Evolutionary conservation across 2,329 filamentous ascomycete genomes (phyloP).

Genomic region (Apiospora pterosperma): DNA sequence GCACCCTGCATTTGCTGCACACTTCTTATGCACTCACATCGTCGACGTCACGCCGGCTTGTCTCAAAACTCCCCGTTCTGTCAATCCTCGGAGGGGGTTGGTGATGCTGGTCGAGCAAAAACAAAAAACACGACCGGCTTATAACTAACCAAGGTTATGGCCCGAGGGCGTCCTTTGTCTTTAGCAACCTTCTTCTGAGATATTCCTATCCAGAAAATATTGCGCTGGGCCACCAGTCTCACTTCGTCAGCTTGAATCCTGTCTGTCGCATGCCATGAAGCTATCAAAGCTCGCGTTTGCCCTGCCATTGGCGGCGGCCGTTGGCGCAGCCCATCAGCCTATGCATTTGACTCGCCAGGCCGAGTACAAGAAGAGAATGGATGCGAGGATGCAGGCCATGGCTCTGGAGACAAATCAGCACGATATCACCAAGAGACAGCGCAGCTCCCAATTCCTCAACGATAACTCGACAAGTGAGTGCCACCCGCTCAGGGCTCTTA

Average conservation of each 20-base stretch:
- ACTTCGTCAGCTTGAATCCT: not conserved
- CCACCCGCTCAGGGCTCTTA: not conserved
- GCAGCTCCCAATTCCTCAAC: slow-evolving; percentile 6
- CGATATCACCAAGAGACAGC: slow-evolving; percentile 3
- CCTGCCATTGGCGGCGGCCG: not conserved
- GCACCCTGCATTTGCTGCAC: not conserved
- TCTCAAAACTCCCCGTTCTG: not conserved
- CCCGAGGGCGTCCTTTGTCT: not conserved
- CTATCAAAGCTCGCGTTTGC: not conserved
- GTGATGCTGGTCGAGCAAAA: not conserved
- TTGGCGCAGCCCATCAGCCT: not conserved
- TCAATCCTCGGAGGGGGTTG: not conserved
- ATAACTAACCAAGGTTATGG: not conserved
- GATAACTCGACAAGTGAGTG: slow-evolving; percentile 3
- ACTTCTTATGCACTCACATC: not conserved
- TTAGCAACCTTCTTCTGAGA: not conserved
- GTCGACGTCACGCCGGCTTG: not conserved
- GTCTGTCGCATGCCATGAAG: not conserved
- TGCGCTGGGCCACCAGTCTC: not conserved
- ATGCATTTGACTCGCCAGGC: not conserved
- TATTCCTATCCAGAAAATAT: not conserved
- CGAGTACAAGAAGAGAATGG: not conserved
- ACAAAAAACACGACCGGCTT: not conserved
- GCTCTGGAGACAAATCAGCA: no score
- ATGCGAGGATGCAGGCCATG: not conserved